Evolutionary conservation across 2,329 filamentous ascomycete species (phyloP).

Genomic region (Xylaria sp.): DNA sequence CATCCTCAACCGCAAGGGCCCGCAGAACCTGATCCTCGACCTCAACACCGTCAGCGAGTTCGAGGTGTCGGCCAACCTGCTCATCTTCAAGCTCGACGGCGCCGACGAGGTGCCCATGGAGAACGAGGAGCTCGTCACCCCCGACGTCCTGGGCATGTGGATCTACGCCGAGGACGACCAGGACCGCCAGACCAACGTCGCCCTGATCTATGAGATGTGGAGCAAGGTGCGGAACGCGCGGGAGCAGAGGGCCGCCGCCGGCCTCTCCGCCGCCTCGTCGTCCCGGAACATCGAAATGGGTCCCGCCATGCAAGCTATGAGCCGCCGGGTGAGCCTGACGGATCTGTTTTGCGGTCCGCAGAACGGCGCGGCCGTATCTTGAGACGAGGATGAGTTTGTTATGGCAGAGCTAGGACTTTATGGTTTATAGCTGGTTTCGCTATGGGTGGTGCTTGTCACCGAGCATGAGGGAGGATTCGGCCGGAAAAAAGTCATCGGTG

Average conservation of each 20-base stretch:
- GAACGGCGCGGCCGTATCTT: slow-evolving; percentile 7
- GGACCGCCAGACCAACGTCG: slow-evolving; percentile 29
- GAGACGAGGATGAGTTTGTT: no score
- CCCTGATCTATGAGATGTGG: slow-evolving; percentile 36
- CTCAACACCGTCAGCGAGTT: slow-evolving; percentile 64
- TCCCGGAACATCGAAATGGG: slow-evolving; percentile 7
- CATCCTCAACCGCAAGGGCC: slow-evolving; percentile 70
- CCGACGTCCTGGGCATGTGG: slow-evolving; percentile 32
- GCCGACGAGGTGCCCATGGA: slow-evolving; percentile 27
- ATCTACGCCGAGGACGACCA: slow-evolving; percentile 32
- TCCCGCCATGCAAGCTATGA: slow-evolving; percentile 11
- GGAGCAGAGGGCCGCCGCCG: slow-evolving; percentile 14
- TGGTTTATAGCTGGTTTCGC: no score
- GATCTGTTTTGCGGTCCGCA: slow-evolving; percentile 25
- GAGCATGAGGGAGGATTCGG: no score
- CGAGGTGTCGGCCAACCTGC: slow-evolving; percentile 61
- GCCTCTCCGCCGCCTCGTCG: slow-evolving; percentile 3
- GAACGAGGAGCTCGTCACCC: slow-evolving; percentile 24
- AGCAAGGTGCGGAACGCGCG: slow-evolving; percentile 26
- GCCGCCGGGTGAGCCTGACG: slow-evolving; percentile 28
- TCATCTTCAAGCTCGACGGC: slow-evolving; percentile 51
- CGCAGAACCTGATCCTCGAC: slow-evolving; percentile 71
- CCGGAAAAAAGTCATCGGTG: no score
- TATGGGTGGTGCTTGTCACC: no score
- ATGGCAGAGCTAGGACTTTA: no score